Conservation (phyloP, 2,329 filamentous ascomycete species). For the Aspergillus fumigatiaffinis region DNA sequence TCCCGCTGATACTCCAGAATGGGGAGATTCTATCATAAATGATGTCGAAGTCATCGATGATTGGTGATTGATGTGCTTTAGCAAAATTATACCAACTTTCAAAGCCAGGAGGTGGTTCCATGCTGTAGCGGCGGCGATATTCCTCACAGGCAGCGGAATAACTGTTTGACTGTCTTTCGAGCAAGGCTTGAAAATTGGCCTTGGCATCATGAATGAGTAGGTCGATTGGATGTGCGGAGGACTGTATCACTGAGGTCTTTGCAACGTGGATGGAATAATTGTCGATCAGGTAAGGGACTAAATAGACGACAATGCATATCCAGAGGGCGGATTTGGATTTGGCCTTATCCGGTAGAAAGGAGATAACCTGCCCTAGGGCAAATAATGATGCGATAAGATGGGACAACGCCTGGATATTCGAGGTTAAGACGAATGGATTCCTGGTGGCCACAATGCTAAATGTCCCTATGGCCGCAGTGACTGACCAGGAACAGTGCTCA, state of each 20-base stretch:
- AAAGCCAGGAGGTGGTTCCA: slow-evolving; percentile 7
- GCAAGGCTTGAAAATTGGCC: neutral
- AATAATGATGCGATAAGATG: slow-evolving; percentile 3
- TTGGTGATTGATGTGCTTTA: slow-evolving; percentile 4
- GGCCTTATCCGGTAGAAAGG: slow-evolving; percentile 3
- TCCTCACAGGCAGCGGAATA: slow-evolving; percentile 1
- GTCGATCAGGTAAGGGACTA: slow-evolving; percentile 4
- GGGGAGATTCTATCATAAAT: slow-evolving; percentile 3
- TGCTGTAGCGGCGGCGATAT: slow-evolving; percentile 7
- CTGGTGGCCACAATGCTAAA: slow-evolving; percentile 4
- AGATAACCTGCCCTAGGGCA: slow-evolving; percentile 4
- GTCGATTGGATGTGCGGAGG: slow-evolving; percentile 1
- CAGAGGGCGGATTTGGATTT: slow-evolving; percentile 2
- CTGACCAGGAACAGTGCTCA: slow-evolving; percentile 4
- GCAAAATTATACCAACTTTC: slow-evolving; percentile 10
- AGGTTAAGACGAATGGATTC: neutral
- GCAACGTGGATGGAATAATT: neutral
- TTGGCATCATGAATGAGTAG: neutral
- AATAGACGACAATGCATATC: neutral
- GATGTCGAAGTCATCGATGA: slow-evolving; percentile 9
- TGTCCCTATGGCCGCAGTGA: neutral
- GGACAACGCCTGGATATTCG: neutral
- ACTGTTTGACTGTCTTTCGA: neutral
- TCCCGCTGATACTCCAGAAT: slow-evolving; percentile 4
- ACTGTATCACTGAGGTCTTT: neutral